A percentile compares a stretch with the other conserved stretches of the same genome.
phyloP scores from a whole-genome alignment of 441 rosid genomes.

The Pelargonium australe region DNA sequence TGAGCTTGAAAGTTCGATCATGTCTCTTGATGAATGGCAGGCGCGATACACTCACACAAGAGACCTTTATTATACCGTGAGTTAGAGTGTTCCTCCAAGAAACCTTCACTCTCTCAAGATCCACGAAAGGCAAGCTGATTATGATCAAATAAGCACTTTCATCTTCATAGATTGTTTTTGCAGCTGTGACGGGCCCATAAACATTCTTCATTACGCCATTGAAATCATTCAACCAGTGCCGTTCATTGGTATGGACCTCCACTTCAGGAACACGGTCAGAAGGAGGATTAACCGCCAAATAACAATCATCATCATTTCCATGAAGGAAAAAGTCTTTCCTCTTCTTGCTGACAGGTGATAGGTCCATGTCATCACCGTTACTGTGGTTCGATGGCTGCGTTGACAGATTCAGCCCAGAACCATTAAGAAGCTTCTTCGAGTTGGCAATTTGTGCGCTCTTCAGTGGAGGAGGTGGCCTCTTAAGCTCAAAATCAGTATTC shows the following conservation, averaged over 20 bases:
- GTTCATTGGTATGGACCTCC: conserved; percentile 45
- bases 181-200: conserved; percentile 73
- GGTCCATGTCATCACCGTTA: conserved; percentile 42
- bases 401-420: conserved; percentile 61
- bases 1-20: conserved; percentile 77
- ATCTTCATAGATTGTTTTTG: conserved; percentile 71
- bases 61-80: conserved; percentile 70
- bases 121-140: conserved; percentile 64
- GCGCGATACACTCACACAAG: conserved; percentile 61
- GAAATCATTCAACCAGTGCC: conserved; percentile 57
- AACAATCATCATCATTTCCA: conserved; percentile 47
- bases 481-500: conserved; percentile 58
- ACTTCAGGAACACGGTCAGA: conserved; percentile 43
- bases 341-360: conserved; percentile 41
- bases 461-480: conserved; percentile 34
- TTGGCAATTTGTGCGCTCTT: conserved; percentile 38
- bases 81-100: conserved; percentile 65
- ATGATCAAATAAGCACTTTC: conserved; percentile 59
- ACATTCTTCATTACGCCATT: conserved; percentile 73
- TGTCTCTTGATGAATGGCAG: conserved; percentile 66
- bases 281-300: conserved; percentile 31
- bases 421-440: conserved; percentile 52
- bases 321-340: conserved; percentile 50
- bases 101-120: conserved; percentile 67
- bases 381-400: conserved; percentile 58